Evolutionary conservation across 805 yeast genomes (phyloP).

Genomic region (Kodamaea lidongshanica): DNA sequence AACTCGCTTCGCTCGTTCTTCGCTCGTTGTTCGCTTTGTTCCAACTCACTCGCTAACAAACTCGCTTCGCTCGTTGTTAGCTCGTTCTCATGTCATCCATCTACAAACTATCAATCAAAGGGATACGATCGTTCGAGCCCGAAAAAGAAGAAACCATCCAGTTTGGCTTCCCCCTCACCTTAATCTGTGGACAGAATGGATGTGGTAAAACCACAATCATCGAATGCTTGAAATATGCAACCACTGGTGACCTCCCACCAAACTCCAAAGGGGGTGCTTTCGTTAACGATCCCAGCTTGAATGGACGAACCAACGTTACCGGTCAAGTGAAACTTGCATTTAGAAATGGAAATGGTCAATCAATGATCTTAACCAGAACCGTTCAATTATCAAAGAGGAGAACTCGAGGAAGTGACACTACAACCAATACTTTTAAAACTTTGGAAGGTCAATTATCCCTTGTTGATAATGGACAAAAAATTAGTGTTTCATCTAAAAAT

Average conservation of each 20-base stretch:
- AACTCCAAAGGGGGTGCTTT: conserved; percentile 95
- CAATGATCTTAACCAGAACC: conserved; percentile 82
- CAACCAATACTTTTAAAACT: conserved; percentile 66
- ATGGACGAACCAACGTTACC: conserved; percentile 67
- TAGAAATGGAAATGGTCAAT: conserved; percentile 60
- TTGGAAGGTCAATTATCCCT: conserved; percentile 81
- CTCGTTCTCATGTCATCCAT: conserved; percentile 31
- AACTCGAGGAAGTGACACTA: conserved; percentile 30
- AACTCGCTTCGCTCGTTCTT: too few relatives aligned
- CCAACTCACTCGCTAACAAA: too few relatives aligned
- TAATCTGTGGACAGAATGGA: conserved; percentile 94
- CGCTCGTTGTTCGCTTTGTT: too few relatives aligned
- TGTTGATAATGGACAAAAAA: conserved; percentile 58
- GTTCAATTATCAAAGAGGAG: conserved; percentile 67
- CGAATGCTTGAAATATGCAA: conserved; percentile 87
- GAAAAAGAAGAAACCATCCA: conserved; percentile 77
- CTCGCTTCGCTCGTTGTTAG: conserved; percentile 1
- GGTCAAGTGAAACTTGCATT: conserved; percentile 92
- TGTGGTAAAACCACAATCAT: conserved; percentile 95
- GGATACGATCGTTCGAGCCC: conserved; percentile 88
- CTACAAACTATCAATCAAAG: conserved; percentile 54
- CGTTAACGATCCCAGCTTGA: conserved; percentile 82
- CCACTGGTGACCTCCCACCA: conserved; percentile 95
- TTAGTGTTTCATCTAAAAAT: conserved; percentile 72
- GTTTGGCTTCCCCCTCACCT: conserved; percentile 83